Evolutionary conservation across 73 alveolate genomes (phyloP).

Genomic region (Stentor coeruleus): DNA sequence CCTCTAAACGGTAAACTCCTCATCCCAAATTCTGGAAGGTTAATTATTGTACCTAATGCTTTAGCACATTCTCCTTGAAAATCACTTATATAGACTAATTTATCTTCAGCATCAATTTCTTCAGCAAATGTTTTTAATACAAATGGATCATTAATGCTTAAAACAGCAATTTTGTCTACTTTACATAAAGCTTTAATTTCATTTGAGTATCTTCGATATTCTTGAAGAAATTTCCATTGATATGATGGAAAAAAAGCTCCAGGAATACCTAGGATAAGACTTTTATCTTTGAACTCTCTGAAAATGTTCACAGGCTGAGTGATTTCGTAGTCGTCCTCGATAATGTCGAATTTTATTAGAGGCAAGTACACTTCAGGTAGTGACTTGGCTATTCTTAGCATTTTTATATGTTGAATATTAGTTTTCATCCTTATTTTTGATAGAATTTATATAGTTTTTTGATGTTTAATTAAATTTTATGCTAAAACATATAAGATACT

Average conservation of each 20-base stretch:
- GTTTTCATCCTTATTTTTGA: too few species aligned
- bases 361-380: constrained; percentile 7
- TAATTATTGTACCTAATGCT: background rate
- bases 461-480: too few species aligned
- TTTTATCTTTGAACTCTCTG: background rate
- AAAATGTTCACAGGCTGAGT: background rate
- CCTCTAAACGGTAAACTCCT: constrained; percentile 8
- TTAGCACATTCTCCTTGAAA: background rate
- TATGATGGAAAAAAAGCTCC: constrained; percentile 13
- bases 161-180: background rate
- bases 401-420: too few species aligned
- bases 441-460: too few species aligned
- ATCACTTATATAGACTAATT: background rate
- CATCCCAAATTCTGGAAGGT: background rate
- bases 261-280: constrained; percentile 14
- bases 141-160: background rate
- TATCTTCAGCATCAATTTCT: constrained; percentile 14
- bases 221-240: background rate
- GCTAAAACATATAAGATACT: too few species aligned
- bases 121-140: constrained; percentile 9
- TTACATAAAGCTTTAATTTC: constrained; percentile 3
- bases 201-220: background rate
- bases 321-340: constrained; percentile 22
- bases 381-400: background rate
- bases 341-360: background rate